Percentiles rank a stretch among this genome's conserved stretches.
Evolutionary conservation across 371 early-diverging fungal species (phyloP).

Genomic region (Umbelopsis sp.): DNA sequence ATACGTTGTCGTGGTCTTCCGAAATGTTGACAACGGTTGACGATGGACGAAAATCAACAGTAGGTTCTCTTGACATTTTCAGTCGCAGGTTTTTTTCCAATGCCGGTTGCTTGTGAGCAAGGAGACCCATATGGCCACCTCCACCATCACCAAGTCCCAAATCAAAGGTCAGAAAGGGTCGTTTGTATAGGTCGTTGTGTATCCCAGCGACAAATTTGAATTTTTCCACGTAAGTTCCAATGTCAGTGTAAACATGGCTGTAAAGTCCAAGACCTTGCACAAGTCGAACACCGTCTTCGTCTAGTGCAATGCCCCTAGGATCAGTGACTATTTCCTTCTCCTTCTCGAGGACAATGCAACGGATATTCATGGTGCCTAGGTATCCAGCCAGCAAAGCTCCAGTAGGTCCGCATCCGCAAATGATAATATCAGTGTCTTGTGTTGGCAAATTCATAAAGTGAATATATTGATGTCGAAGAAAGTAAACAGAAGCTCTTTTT

Average conservation of each 20-base stretch:
- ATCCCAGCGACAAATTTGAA: not conserved
- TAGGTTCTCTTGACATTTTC: not conserved
- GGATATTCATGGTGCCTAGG: constrained; percentile 16
- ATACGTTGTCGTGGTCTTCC: not conserved
- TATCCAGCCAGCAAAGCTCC: constrained; percentile 19
- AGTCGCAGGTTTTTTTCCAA: constrained; percentile 2
- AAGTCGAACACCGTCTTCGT: constrained; percentile 16
- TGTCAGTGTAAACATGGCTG: not conserved
- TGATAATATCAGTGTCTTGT: constrained; percentile 13
- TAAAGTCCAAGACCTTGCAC: constrained; percentile 6
- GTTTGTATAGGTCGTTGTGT: constrained; percentile 2
- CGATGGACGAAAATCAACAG: constrained; percentile 6
- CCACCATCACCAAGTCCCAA: not conserved
- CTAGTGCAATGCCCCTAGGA: constrained; percentile 18
- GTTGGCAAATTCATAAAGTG: not conserved
- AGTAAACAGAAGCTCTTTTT: too few species aligned
- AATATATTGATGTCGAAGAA: not conserved
- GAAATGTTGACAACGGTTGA: constrained; percentile 8
- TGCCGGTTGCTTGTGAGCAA: constrained; percentile 14
- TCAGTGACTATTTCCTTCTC: constrained; percentile 3
- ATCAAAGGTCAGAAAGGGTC: not conserved
- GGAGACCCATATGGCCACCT: constrained; percentile 4
- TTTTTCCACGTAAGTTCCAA: not conserved
- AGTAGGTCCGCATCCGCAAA: constrained; percentile 17
- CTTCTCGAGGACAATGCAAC: constrained; percentile 9